phyloP scores from a whole-genome alignment of 257 asterid species.

The Solanum sitiens region DNA sequence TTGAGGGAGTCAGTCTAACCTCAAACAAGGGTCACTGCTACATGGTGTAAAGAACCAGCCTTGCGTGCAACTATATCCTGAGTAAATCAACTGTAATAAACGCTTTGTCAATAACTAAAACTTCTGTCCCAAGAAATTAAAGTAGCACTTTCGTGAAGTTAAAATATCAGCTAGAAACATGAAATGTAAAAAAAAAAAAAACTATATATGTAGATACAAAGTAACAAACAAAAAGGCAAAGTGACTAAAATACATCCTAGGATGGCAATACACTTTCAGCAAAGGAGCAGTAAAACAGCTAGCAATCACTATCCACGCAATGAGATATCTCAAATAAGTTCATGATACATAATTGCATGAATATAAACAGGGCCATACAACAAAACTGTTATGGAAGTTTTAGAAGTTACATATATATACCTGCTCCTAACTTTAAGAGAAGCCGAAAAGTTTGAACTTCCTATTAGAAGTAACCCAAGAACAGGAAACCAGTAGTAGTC shows the following conservation, averaged over 20 bases:
- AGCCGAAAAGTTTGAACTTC: background rate
- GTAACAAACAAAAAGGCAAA: background rate
- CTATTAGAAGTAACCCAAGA: background rate
- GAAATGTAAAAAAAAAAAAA: background rate
- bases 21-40: constrained; percentile 71
- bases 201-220: background rate
- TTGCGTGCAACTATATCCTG: constrained; percentile 88
- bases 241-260: background rate
- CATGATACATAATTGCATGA: background rate
- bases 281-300: background rate
- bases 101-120: background rate
- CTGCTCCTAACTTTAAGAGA: background rate
- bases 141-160: background rate
- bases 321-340: background rate
- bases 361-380: background rate
- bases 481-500: background rate
- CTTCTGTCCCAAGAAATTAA: background rate
- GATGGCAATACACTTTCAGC: background rate
- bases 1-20: constrained; percentile 26
- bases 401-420: background rate
- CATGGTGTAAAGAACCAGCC: constrained; percentile 98
- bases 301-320: background rate
- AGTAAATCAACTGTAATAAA: constrained; percentile 60
- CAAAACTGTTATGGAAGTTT: background rate
- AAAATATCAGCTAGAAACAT: background rate